Evolutionary conservation across 208 protist species (phyloP), one percentile per base, ranked within the genome.

Genomic region (Acanthamoeba lenticulata): DNA sequence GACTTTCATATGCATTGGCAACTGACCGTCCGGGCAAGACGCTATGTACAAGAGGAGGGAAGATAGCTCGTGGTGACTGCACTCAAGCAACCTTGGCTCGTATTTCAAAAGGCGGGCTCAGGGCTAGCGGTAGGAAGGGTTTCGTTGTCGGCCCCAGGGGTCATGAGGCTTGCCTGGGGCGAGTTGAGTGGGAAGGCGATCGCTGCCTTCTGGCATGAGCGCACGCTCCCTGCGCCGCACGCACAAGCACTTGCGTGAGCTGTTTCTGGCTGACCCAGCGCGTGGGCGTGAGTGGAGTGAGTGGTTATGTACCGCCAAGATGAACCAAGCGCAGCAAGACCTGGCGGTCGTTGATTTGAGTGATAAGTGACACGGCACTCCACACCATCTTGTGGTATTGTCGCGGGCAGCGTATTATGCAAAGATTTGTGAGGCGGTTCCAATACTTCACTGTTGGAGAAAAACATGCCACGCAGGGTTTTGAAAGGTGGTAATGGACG

Each of bases 341-440:
- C 6, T 2, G 52, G 13, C 83, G 45, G 4, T 24, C 49, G 29
- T 69, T 69, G n/a, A 90, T 24, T 9, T 5, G 7, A n/a, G 5
- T 69, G 29, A 90, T 44, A 13, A 45, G 36, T 1, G 52, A 69
- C 32, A 90, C 36, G 47, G 83, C 49, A 15, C 32, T 29, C 83
- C 83, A 90, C 52, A 90, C 83, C 83, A 90, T 90, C 49, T 90
- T 62, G 83, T 90, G 36, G 36, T 90, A 69, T 21, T 62, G 49
- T 42, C 83, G 83, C 0, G 45, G 15, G 24, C 83, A 90, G 3
- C 83, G 83, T 1, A 90, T 60, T 5, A 90, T 90, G 38, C 83
- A 90, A 4, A 90, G 2, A 32, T 90, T 90, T n/a, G 83, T 90
- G 19, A 72, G 45, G 24, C 69, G 15, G 15, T 90, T 90, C 52